Evolutionary conservation across 192 early-diverging fungal species (phyloP), one percentile per base, ranked within the genome.

Genomic region (Coemansia sp.): DNA sequence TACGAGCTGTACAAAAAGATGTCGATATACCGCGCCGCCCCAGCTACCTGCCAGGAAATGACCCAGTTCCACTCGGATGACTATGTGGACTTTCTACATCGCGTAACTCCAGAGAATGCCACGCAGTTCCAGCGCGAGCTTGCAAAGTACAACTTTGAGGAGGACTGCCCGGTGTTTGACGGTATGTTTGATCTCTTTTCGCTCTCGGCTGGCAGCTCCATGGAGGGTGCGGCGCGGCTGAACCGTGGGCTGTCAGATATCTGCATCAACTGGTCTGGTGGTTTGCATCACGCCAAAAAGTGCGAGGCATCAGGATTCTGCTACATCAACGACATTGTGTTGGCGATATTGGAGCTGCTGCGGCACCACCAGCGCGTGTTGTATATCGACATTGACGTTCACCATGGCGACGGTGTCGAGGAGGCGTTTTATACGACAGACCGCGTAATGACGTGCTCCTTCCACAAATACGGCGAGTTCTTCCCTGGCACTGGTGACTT

Each of bases 371-470:
- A 92, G 58, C 89, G 95, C 5, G 94, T 99, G 2, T 80, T 99
- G 4, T 99, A 99, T 71, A 93, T 96, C 58, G 97, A 99, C 72
- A 97, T 97, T 70, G 97, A 99, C 72, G 92, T 97, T 6, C 97
- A 99, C 76, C 97, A 99, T 66, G 97, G 97, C 48, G 97, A 99
- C 70, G 97, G 97, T 41, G 97, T 99, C 17, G 94, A 98, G 69
- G 95, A 97, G 70, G 97, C 97, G 14, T 99, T 99, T 67, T 99
- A 98, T 69, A 90, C 91, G n/a, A 97, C 96, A 7, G 97, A 99
- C 65, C 89, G 97, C 27, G 97, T 99, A 7, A 99, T 99, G 97
- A 98, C 97, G 5, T 91, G 92, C 45, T 94, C 91, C 17, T 98
- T 99, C 79, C 97, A 99, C 69, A 97, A 98, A 76, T 97, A 94